Evolutionary conservation across 441 rosid species (phyloP).

Genomic region (Omphalea diandra): DNA sequence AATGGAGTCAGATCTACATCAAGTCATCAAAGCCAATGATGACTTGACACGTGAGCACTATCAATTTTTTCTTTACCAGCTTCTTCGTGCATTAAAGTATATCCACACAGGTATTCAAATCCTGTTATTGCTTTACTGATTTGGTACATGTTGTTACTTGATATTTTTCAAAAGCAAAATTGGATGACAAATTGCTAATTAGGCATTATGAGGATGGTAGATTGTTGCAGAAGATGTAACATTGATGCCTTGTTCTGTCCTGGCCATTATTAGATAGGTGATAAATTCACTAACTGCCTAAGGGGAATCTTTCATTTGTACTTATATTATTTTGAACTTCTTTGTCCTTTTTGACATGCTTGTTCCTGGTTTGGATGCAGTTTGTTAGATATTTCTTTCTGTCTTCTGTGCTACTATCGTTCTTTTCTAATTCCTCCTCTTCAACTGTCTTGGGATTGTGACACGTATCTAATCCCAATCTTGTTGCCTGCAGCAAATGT

Average conservation of each 20-base stretch:
- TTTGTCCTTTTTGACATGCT: neutral
- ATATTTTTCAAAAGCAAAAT: too few species aligned
- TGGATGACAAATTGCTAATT: neutral
- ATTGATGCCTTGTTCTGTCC: neutral
- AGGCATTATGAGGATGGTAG: neutral
- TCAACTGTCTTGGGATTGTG: too few species aligned
- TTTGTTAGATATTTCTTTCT: neutral
- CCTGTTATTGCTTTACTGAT: neutral
- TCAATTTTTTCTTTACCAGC: slow-evolving; percentile 93
- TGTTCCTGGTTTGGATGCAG: neutral
- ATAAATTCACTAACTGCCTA: neutral
- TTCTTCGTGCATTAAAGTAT: slow-evolving; percentile 85
- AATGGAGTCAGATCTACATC: slow-evolving; percentile 97
- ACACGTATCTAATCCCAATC: slow-evolving; percentile 18
- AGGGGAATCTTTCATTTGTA: neutral
- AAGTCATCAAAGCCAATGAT: slow-evolving; percentile 96
- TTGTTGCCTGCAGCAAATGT: slow-evolving; percentile 72
- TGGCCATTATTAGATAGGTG: slow-evolving; percentile 10
- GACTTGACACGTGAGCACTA: slow-evolving; percentile 90
- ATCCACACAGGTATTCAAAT: slow-evolving; percentile 75
- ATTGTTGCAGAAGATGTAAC: neutral
- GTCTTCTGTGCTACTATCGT: neutral
- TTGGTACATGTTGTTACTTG: neutral
- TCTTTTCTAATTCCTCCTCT: slow-evolving; percentile 2
- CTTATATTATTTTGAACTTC: neutral